Evolutionary conservation across 352 stramenopile genomes (phyloP), one percentile per base, ranked within the genome.

Genomic region (Phytophthora tentaculata): DNA sequence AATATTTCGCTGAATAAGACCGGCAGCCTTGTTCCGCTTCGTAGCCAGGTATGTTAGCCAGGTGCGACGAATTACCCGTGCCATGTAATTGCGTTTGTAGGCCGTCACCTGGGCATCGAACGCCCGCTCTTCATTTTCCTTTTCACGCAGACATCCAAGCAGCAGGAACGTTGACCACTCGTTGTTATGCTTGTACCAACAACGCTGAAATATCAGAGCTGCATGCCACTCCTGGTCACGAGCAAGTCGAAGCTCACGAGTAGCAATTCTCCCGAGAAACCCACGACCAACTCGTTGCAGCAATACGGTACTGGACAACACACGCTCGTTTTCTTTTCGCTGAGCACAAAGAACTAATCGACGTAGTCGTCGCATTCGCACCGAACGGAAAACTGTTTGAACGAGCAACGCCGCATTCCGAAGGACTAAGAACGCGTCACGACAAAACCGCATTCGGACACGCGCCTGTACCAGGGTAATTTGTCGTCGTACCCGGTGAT

Each of bases 141-240:
- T 81, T 59, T 88, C 81, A 9, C 86, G 81, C 19, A 96, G 61
- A 69, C 86, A 95, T 4, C 86, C 86, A 7, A 96, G 79, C 14
- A 96, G 61, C 14, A 96, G 56, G 57, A 95, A 95, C 19, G 86
- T 95, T 17, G 85, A 93, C 76, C 83, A 94, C 48, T 96, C 88
- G 61, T 91, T 91, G 56, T 92, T 94, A 29, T 80, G 83, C 12
- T 62, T 83, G 52, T 96, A 96, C 88, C 88, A 96, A 12, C 75
- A 82, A 22, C 88, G 83, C 49, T 96, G 88, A 7, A 94, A 79
- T 1, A 89, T 64, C 3, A 96, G 59, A 2, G 86, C 86, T 3
- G 88, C 84, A 32, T 83, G 75, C 62, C 91, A 89, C 43, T 77
- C 71, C 14, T 83, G 71, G 2, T 84, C 74, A 8, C 70, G 56